Conservation (phyloP, 2,329 filamentous ascomycete genomes). For the Fusarium begoniae region DNA sequence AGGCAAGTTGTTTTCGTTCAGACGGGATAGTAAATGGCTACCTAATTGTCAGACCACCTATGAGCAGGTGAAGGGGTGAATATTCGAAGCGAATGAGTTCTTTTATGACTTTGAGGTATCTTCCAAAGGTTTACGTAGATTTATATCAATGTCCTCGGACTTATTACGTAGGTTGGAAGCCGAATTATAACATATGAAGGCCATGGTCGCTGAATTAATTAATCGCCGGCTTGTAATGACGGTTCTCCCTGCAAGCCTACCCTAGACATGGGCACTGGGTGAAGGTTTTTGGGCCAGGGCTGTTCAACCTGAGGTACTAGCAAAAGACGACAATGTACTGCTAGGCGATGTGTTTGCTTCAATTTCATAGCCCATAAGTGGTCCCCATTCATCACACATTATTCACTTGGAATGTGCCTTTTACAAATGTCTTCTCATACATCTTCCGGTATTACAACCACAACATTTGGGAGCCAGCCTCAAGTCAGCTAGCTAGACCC, state of each 20-base stretch:
- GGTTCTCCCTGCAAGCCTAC: neutral
- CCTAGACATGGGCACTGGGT: neutral
- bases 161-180: neutral
- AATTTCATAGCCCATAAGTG: neutral
- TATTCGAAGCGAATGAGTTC: neutral
- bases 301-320: neutral
- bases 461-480: neutral
- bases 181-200: neutral
- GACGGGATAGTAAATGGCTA: neutral
- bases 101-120: neutral
- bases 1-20: conserved; percentile 1
- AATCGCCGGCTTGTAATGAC: neutral
- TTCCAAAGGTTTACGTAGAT: neutral
- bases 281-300: neutral
- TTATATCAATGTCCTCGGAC: neutral
- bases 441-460: neutral
- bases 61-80: neutral
- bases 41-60: neutral
- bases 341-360: neutral
- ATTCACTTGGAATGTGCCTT: neutral
- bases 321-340: neutral
- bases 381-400: neutral
- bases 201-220: conserved; percentile 12
- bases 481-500: neutral
- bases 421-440: neutral